Base-by-base conservation (phyloP, 2,329 filamentous ascomycete genomes). In the Aspergillus texensis region DNA sequence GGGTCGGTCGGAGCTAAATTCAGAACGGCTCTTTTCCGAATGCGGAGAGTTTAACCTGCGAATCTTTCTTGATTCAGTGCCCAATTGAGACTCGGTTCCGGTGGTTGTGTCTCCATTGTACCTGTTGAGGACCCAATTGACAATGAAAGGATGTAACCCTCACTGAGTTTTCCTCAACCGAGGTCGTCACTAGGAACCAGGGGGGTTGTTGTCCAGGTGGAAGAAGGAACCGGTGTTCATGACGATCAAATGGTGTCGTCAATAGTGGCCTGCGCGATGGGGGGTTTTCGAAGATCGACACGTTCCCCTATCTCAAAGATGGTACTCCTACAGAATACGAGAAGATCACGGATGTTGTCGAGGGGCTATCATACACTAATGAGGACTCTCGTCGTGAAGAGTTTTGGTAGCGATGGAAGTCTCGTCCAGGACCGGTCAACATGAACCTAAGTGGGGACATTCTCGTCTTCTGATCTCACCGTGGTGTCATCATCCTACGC, bases 171-270 rank as follows among this genome's bases (percentile, higher is more conserved):
- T 24, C 30, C 4, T 12, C 8, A 55, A 26, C 52, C 32, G 36
- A 36, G 52, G 52, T 55, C 32, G 16, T 19, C 5, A 14, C 52
- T 55, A 55, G 52, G 52, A 55, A 55, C 52, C 52, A 55, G 52
- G 52, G 50, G 48, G 52, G 5, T 3, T 16, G 34, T 54, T 24
- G 3, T 54, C 10, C 16, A n/a, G 34, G 36, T 21, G 12, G 3
- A 32, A 6, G 19, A 11, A 21, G 28, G 16, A 52, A 32, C 32
- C 21, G 34, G 32, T 39, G 32, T 39, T 19, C 3, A 36, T 39
- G n/a, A 36, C 11, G 52, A 39, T 55, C 32, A 39, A 54, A 39
- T 55, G 52, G 52, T 55, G 32, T 39, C 12, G 52, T 39, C 52
- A 55, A 55, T 55, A 39, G 52, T 55, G 32, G 26, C 32, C 26